Evolutionary conservation across 1,284 basidiomycete genomes (phyloP), one percentile per base, ranked within the genome.

Genomic region (Singerocomus inundabilis): DNA sequence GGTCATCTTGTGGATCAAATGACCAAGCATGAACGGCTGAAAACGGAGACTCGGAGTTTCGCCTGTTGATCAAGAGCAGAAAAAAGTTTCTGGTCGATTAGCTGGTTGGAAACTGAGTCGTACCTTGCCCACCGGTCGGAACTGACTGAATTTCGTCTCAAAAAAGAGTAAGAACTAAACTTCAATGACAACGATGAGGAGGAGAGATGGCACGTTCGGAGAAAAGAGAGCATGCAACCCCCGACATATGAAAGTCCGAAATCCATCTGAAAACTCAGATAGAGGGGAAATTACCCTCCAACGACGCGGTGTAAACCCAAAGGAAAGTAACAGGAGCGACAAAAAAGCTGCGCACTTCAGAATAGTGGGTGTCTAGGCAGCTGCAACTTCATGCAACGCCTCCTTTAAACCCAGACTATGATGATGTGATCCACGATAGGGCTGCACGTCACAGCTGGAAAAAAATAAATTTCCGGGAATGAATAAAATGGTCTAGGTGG

Each of bases 181-280:
- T 52, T 60, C 50, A 60, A 50, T 58, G 57, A 39, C 38, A 34
- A 45, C 50, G 59, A 64, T 62, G 58, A 54, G 64, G 24, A 44
- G 58, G 53, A 50, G 52, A 37, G 44, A 56, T 53, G 62, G 58
- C 58, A 39, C 44, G 54, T 64, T 59, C 54, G 61, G 59, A 63
- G 50, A 57, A 64, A 60, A 51, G 51, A 46, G 41, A 51, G 35
- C 34, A 60, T 49, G 51, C 40, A 61, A 62, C 56, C 52, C 61
- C 51, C 52, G 58, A 66, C 63, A 65, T 52, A 65, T 64, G 61
- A 63, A 63, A 63, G 65, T 63, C 61, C 61, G 65, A 63, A 66
- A 49, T 37, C 42, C 43, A 43, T 41, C 56, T 60, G 65, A 34
- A 64, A 67, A 63, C 65, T 67, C 63, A 66, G 63, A 64, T 51